phyloP scores from a whole-genome alignment of 371 early-diverging fungal genomes.

The Mortierella sp. region DNA sequence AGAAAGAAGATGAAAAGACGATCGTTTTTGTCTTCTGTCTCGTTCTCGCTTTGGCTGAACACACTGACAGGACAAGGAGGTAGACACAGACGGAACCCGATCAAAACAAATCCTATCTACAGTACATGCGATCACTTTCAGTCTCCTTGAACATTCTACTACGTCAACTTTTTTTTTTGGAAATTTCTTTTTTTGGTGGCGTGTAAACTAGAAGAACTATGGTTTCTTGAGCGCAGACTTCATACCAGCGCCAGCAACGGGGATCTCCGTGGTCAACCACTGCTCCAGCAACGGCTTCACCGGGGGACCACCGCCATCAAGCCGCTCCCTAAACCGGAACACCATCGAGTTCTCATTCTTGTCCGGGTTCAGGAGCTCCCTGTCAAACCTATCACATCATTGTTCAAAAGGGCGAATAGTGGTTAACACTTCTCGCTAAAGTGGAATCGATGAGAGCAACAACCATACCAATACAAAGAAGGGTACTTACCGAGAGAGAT shows the following conservation, averaged over 20 bases:
- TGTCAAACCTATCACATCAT: slow-evolving; percentile 47
- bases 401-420: neutral
- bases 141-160: neutral
- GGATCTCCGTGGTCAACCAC: slow-evolving; percentile 63
- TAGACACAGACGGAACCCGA: neutral
- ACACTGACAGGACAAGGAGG: neutral
- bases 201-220: neutral
- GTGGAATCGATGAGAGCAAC: too few relatives aligned
- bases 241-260: slow-evolving; percentile 25
- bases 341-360: slow-evolving; percentile 59
- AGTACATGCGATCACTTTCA: neutral
- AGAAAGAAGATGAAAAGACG: neutral
- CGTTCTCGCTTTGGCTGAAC: neutral
- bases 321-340: slow-evolving; percentile 69
- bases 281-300: slow-evolving; percentile 69
- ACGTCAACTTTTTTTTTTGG: neutral
- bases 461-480: neutral
- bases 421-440: neutral
- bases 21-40: neutral
- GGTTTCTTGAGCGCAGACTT: slow-evolving; percentile 1
- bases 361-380: slow-evolving; percentile 61
- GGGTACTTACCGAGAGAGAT: slow-evolving; percentile 44
- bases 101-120: slow-evolving; percentile 6
- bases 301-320: slow-evolving; percentile 69
- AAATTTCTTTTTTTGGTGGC: slow-evolving; percentile 6